Base-by-base conservation (phyloP, 2,329 filamentous ascomycete species). In the Cladosporium sphaerospermum region DNA sequence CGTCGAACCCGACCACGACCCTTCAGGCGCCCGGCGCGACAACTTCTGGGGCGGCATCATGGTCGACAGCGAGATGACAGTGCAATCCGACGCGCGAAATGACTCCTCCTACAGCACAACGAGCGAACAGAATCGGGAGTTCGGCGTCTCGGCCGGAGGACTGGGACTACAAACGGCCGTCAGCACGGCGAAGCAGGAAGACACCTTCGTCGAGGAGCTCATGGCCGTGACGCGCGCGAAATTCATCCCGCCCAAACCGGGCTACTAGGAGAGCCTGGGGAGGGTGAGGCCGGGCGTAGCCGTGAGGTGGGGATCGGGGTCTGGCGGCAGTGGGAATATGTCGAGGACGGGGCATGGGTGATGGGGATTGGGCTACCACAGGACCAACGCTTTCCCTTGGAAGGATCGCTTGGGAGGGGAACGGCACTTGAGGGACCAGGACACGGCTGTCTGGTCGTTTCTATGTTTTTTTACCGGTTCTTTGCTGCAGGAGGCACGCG, bases 191-290 rank as follows among this genome's bases (percentile, higher is more conserved):
- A 66, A 64, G 52, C 73, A 75, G 54, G 68, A 72, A 54, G 64
- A 64, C 52, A 74, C 71, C 0, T 63, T 73, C 58, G 71, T 69
- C 3, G 73, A 75, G 45, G 59, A 62, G 54, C 59, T 70, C 8
- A 64, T 65, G 28, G 51, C 56, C 18, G 60, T 66, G n/a, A 65
- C 67, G 18, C 63, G 60, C 34, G 56, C 61, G 44, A 60, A 59
- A 19, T 68, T 62, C 52, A 48, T 60, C 23, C 61, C 61, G 31
- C 57, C 54, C 2, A 56, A 51, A 46, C 44, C 44, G 14, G 45
- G 45, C 9, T 54, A 48, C 40, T 54, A 53, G 50, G 50, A 46
- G 50, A 44, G 40, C 13, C 23, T 49, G 19, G 46, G 36, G 23
- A 19, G 28, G 46, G 33, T 19, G n/a, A 41, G 46, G 28, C 36